Conservation (phyloP, 169 alveolate species). For the Cyclospora cayetanensis region DNA sequence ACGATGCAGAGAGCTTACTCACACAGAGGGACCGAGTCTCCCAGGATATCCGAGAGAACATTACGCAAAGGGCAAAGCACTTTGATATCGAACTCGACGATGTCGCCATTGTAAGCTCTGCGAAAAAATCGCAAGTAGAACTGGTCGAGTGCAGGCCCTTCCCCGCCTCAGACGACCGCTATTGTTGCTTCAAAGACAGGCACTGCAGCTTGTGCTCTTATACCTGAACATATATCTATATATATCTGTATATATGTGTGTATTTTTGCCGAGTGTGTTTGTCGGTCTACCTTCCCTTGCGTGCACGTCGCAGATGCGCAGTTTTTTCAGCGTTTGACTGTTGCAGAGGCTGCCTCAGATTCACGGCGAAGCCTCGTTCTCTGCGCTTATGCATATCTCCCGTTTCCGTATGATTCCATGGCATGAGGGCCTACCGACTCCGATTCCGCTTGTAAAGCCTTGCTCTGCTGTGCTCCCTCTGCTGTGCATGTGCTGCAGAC, state of each 20-base stretch:
- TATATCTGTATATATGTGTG: not conserved
- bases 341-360: not conserved
- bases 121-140: not conserved
- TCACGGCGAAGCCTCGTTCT: not conserved
- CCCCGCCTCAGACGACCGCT: not conserved
- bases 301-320: too few species aligned
- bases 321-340: not conserved
- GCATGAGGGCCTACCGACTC: too few species aligned
- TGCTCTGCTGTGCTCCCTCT: not conserved
- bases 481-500: constrained; percentile 75
- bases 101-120: constrained; percentile 89
- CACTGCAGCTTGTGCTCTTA: not conserved
- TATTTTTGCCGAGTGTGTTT: not conserved
- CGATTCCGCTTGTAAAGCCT: too few species aligned
- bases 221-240: not conserved
- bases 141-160: not conserved
- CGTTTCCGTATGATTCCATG: too few species aligned
- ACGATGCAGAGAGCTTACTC: constrained; percentile 95
- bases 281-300: not conserved
- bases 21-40: constrained; percentile 97
- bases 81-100: constrained; percentile 96
- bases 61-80: constrained; percentile 93
- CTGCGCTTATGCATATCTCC: not conserved
- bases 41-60: constrained; percentile 91
- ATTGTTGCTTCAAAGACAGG: not conserved